A percentile compares a stretch with the other conserved stretches of the same genome.
phyloP scores from a whole-genome alignment of 2,329 filamentous ascomycete species.

The Aureobasidium sp. region DNA sequence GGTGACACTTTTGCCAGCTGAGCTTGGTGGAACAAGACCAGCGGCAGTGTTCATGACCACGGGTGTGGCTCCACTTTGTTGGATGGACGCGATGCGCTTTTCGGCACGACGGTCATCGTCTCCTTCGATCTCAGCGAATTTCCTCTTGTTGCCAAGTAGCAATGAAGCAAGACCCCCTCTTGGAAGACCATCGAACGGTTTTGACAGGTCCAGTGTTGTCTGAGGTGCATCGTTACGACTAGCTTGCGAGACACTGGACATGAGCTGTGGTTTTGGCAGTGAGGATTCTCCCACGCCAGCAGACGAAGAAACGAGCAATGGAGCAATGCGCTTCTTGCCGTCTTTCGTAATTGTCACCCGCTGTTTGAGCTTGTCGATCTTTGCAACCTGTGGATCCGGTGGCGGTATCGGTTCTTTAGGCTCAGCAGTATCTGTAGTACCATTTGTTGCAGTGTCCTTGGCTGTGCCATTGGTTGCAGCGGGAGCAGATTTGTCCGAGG shows the following conservation, averaged over 20 bases:
- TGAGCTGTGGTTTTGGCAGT: conserved; percentile 78
- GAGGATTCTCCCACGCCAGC: conserved; percentile 83
- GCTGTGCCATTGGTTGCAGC: conserved; percentile 40
- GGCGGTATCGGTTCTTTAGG: conserved; percentile 44
- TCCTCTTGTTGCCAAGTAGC: conserved; percentile 88
- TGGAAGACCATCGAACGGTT: conserved; percentile 87
- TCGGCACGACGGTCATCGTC: conserved; percentile 62
- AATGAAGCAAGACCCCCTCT: conserved; percentile 81
- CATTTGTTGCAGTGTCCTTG: conserved; percentile 26
- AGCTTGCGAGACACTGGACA: conserved; percentile 55
- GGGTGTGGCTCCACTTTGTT: conserved; percentile 58
- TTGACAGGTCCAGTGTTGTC: conserved; percentile 80
- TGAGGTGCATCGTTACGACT: conserved; percentile 63
- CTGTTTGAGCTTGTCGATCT: conserved; percentile 70
- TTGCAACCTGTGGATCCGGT: conserved; percentile 50
- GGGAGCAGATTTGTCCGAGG: conserved; percentile 22
- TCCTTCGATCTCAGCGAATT: conserved; percentile 63
- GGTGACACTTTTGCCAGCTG: conserved; percentile 55
- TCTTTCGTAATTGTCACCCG: conserved; percentile 93
- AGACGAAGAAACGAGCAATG: conserved; percentile 76
- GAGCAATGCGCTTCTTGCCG: conserved; percentile 91
- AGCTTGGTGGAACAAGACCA: conserved; percentile 68
- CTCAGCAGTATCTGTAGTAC: conserved; percentile 27
- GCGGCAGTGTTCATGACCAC: conserved; percentile 71
- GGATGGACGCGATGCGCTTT: conserved; percentile 53